A percentile compares a stretch with the other conserved stretches of the same genome.
Evolutionary conservation across 495 filamentous ascomycete species (phyloP).

Genomic region (Cercophora scortea): DNA sequence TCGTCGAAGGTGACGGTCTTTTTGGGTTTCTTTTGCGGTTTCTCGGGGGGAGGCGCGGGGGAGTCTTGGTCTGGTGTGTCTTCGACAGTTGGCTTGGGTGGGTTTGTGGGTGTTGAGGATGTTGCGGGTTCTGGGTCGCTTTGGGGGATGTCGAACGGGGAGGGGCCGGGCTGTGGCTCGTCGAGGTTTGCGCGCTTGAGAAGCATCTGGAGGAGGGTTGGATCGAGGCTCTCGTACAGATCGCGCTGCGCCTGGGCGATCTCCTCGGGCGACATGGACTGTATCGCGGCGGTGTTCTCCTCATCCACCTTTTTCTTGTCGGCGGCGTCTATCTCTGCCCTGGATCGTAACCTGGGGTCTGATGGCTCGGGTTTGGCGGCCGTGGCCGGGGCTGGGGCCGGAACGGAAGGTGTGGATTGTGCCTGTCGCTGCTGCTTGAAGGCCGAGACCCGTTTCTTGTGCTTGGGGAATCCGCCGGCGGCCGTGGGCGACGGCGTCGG

Average conservation of each 20-base stretch:
- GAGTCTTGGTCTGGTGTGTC: not conserved
- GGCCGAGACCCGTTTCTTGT: slow-evolving; percentile 69
- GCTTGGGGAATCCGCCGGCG: slow-evolving; percentile 75
- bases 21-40: slow-evolving; percentile 14
- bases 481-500: slow-evolving; percentile 49
- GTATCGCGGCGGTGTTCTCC: slow-evolving; percentile 69
- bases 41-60: not conserved
- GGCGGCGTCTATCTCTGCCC: slow-evolving; percentile 23
- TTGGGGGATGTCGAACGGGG: slow-evolving; percentile 24
- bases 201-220: slow-evolving; percentile 65
- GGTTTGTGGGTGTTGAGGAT: not conserved
- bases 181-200: slow-evolving; percentile 74
- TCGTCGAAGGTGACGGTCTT: slow-evolving; percentile 20
- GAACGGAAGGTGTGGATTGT: not conserved
- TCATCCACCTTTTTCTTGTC: slow-evolving; percentile 67
- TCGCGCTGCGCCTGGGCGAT: slow-evolving; percentile 73
- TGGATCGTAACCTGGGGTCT: too few species aligned
- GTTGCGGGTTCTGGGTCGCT: slow-evolving; percentile 10
- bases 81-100: slow-evolving; percentile 12
- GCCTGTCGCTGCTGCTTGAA: slow-evolving; percentile 64
- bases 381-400: not conserved
- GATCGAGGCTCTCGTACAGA: slow-evolving; percentile 58
- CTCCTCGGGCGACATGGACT: slow-evolving; percentile 71
- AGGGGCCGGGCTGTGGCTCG: slow-evolving; percentile 31
- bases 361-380: too few species aligned